Evolutionary conservation across 1,139 yeast genomes (phyloP), one percentile per base, ranked within the genome.

Genomic region (Debaryomyces udenii): DNA sequence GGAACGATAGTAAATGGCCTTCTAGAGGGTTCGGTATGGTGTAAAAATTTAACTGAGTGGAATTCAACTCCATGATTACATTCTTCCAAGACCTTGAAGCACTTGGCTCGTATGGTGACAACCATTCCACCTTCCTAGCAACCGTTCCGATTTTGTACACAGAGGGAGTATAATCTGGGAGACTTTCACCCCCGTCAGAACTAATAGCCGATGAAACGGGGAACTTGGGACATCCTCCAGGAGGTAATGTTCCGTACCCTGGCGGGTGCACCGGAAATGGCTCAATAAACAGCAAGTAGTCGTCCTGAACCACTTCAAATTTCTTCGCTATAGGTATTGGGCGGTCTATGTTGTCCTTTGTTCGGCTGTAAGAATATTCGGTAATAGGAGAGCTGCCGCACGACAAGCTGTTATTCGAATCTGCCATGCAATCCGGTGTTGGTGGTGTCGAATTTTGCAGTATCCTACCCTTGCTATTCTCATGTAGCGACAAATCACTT

Each of bases 1-100:
- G 44, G 42, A 61, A 66, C 9, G 47, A 41, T 22, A 64, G 31
- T 4, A 70, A 22, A 34, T 58, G 55, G 53, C 59, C 46, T 49
- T 70, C 74, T 42, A 73, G 38, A 39, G 58, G 52, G 30, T 55
- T 54, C 1, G 78, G 77, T 4, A 73, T 60, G 7, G 52, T 47
- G 56, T 85, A 85, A 39, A 86, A 68, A 58, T 85, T 86, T 27
- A 86, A 57, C 61, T 86, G 93, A 1, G 93, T 86, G 2, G 88
- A 81, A 61, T 86, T 86, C 27, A 86, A 62, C 54, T 86, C 93
- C 63, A 84, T 66, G 6, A 86, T 67, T 24, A 72, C 69, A 38
- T 74, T 68, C 52, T 70, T 79, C 93, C 93, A 85, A n/a, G 76
- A 72, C 48, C 89, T 62, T 7, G 72, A 60, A 1, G 80, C 72